Percentiles rank a stretch among this genome's conserved stretches.
Evolutionary conservation across 2,329 filamentous ascomycete genomes (phyloP).

Genomic region (Aspergillus piperis): DNA sequence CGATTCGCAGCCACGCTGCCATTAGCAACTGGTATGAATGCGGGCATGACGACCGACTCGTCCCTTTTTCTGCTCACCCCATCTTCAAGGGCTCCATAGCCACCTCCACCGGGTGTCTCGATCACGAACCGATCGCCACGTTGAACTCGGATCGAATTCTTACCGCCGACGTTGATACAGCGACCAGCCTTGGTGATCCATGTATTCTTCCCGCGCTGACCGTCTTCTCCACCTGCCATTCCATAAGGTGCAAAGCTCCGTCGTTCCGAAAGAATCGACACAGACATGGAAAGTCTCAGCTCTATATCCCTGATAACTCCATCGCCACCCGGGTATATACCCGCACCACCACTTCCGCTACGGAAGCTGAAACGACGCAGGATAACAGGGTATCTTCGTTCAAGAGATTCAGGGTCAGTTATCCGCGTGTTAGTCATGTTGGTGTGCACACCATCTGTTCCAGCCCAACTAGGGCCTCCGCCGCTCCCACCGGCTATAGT

Average conservation of each 20-base stretch:
- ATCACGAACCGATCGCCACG: slow-evolving; percentile 42
- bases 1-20: neutral
- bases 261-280: slow-evolving; percentile 72
- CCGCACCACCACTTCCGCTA: slow-evolving; percentile 62
- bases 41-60: too few relatives aligned
- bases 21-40: neutral
- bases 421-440: slow-evolving; percentile 88
- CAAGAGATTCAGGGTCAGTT: slow-evolving; percentile 77
- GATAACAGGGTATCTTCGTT: slow-evolving; percentile 73
- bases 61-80: too few relatives aligned
- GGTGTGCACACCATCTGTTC: slow-evolving; percentile 74
- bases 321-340: slow-evolving; percentile 70
- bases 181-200: neutral
- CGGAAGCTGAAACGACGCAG: slow-evolving; percentile 70
- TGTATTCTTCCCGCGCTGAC: slow-evolving; percentile 69
- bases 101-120: slow-evolving; percentile 41
- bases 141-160: slow-evolving; percentile 65
- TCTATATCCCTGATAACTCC: slow-evolving; percentile 79
- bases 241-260: slow-evolving; percentile 76
- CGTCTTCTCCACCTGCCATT: slow-evolving; percentile 76
- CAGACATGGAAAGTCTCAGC: slow-evolving; percentile 74
- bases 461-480: slow-evolving; percentile 71
- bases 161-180: neutral
- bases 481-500: slow-evolving; percentile 78
- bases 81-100: slow-evolving; percentile 19